A percentile compares a stretch with the other conserved stretches of the same genome.
Conservation (phyloP, 106 monocot species). For the Dendrobium chrysotoxum region DNA sequence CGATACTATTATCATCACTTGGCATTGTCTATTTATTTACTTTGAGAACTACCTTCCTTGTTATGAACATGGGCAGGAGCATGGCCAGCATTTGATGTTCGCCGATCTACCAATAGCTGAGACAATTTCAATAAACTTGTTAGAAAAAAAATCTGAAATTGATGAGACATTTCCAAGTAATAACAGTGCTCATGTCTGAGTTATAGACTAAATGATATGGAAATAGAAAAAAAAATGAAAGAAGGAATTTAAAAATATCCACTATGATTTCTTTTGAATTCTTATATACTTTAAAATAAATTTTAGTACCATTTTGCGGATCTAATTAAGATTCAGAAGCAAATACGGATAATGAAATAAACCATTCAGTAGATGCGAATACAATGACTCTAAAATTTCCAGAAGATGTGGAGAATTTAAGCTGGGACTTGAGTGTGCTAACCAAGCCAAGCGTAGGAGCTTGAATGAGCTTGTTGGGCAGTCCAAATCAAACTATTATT, state of each 20-base stretch:
- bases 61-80: constrained; percentile 26
- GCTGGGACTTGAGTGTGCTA: too few species aligned
- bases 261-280: not conserved
- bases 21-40: not conserved
- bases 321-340: not conserved
- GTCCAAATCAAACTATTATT: too few species aligned
- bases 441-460: too few species aligned
- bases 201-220: not conserved
- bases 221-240: not conserved
- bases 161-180: not conserved
- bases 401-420: too few species aligned
- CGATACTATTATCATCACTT: not conserved
- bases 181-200: not conserved
- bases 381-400: too few species aligned
- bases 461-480: too few species aligned
- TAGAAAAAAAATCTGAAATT: not conserved
- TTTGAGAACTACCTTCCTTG: constrained; percentile 30
- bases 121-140: constrained; percentile 1
- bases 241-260: not conserved
- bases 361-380: not conserved
- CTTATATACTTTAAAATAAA: not conserved
- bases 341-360: not conserved
- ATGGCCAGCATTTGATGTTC: constrained; percentile 21
- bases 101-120: constrained; percentile 42
- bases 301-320: not conserved